Base-by-base conservation (phyloP, 2,329 filamentous ascomycete genomes). In the Trichoderma cornu-damae region DNA sequence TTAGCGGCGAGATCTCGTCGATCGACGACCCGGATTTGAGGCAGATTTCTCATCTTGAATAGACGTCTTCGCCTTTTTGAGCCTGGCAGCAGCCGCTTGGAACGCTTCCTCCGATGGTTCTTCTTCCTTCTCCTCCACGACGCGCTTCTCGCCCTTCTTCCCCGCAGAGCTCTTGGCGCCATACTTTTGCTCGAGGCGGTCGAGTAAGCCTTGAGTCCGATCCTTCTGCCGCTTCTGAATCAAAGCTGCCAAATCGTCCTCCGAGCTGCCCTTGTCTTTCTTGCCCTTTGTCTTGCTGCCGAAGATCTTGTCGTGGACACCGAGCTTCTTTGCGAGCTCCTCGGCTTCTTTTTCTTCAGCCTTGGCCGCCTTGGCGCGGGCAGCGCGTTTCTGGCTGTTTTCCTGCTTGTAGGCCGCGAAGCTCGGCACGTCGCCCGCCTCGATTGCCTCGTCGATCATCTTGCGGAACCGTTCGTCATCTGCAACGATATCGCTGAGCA, bases 381-480 rank as follows among this genome's bases (percentile, higher is more conserved):
- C 77, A 56, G 82, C 73, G 59, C 81, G 82, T 54, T 83, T 82
- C 66, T 79, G 83, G 65, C 85, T 84, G n/a, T 79, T 81, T 74
- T 96, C 91, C 24, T 86, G 79, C 2, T 82, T 82, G 69, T 95
- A 99, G 4, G 80, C 79, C 18, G 79, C 75, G 69, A 85, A 92
- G 0, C 76, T 75, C 42, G 85, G 73, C 0, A 95, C 86, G 35
- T 89, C 83, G 1, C 83, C 83, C 3, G 75, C 78, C 34, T 79
- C 77, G 66, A 99, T 94, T 3, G 91, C 94, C 34, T 84, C 78
- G 67, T 96, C 84, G 55, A 99, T 90, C 43, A 96, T 89, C 14
- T 68, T 73, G 12, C 90, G 81, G 73, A 96, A 96, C 7, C 94
- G 80, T 55, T 88, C 86, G 64, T 99, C 94, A 64, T 99, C 94